Base-by-base conservation (phyloP, 805 yeast species). In the Ogataea methanolica region DNA sequence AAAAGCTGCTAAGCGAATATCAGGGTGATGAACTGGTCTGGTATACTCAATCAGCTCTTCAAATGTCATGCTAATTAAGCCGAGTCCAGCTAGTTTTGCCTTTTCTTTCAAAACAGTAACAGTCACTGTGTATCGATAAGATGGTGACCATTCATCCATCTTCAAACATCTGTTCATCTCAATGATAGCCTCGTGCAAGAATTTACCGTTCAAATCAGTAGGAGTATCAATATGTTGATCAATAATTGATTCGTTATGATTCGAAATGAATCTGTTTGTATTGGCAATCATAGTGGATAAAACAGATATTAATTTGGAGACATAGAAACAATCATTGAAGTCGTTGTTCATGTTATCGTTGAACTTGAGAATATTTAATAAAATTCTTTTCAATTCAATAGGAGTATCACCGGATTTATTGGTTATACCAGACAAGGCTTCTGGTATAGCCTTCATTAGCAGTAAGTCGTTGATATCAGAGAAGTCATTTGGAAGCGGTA, bases 131-230 rank as follows among this genome's bases (percentile, higher is more conserved):
- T 75, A 62, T 44, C 80, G 83, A 51, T 78, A 80, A 0, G 96
- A 83, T 1, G 97, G 92, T 7, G 85, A 73, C 95, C 95, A 89
- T 39, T 78, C 82, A 59, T 92, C 98, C 68, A 94, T 74, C 51
- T 90, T 81, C 54, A 82, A 80, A 50, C 82, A 76, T 49, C 97
- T 75, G 46, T 83, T 80, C 41, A 94, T 71, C 59, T 91, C 97
- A 6, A 75, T 73, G 7, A 83, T 56, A 0, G 83, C 80, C 15
- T 74, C 76, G 4, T 62, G 54, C 2, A 79, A 60, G 56, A 76
- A 80, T 3, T 59, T 60, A 31, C 50, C 62, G 31, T 70, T 74
- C 3, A 56, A 59, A 19, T 60, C 66, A 6, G 46, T 43, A 4
- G 57, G 36, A 2, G 52, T 42, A 2, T 43, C 47, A 6, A 39